Evolutionary conservation across 345 rosid genomes (phyloP).

Genomic region (Geranium brycei): DNA sequence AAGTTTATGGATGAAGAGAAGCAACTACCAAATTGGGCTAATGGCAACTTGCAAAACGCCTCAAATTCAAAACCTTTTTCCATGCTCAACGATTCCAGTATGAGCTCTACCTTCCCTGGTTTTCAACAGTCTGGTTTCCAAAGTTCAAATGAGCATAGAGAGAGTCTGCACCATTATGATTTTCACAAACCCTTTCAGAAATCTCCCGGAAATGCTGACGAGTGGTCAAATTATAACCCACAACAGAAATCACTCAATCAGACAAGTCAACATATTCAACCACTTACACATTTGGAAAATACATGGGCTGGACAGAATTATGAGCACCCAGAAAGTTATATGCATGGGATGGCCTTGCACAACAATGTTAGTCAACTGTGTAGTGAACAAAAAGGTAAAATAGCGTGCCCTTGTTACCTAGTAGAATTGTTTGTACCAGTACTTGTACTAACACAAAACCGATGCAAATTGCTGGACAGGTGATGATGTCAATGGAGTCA

Average conservation of each 20-base stretch:
- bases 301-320: slow-evolving; percentile 25
- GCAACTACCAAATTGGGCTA: slow-evolving; percentile 38
- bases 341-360: background rate
- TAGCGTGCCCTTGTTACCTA: background rate
- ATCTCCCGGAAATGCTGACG: slow-evolving; percentile 19
- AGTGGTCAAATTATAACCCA: slow-evolving; percentile 30
- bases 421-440: slow-evolving; percentile 1
- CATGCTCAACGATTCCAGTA: slow-evolving; percentile 15
- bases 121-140: slow-evolving; percentile 35
- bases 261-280: slow-evolving; percentile 22
- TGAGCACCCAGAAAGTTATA: slow-evolving; percentile 14
- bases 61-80: slow-evolving; percentile 22
- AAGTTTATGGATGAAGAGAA: slow-evolving; percentile 30
- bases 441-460: background rate
- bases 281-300: slow-evolving; percentile 20
- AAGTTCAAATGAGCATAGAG: slow-evolving; percentile 21
- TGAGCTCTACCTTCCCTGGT: slow-evolving; percentile 32
- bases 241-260: slow-evolving; percentile 20
- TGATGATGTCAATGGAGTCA: slow-evolving; percentile 1
- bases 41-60: slow-evolving; percentile 31
- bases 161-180: slow-evolving; percentile 21
- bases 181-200: slow-evolving; percentile 25
- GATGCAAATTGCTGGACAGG: background rate
- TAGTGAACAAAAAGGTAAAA: slow-evolving; percentile 6
- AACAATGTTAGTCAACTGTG: background rate